phyloP scores from a whole-genome alignment of 1,139 yeast genomes.

The Hemisphaericaspora subhashii region DNA sequence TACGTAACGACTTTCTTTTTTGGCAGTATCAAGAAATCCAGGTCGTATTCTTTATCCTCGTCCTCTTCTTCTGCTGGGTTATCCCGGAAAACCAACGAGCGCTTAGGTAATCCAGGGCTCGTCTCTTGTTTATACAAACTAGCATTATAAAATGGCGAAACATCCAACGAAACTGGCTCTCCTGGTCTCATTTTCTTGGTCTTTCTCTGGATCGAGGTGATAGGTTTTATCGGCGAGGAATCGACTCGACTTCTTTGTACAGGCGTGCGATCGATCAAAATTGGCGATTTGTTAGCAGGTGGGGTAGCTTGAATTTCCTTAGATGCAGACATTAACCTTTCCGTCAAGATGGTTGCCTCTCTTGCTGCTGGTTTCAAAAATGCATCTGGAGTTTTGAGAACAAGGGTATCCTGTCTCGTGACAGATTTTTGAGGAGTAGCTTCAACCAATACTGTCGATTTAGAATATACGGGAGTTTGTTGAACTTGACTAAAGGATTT shows the following conservation, averaged over 20 bases:
- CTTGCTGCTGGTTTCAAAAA: conserved; percentile 3
- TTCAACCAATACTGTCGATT: no score
- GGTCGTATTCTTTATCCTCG: conserved; percentile 16
- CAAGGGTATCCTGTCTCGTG: not conserved
- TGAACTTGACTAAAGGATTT: conserved; percentile 27
- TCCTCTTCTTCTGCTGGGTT: conserved; percentile 1
- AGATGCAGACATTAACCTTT: not conserved
- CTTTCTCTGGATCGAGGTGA: not conserved
- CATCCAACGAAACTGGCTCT: conserved; percentile 30
- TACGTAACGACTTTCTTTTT: conserved; percentile 10
- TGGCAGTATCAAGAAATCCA: conserved; percentile 15
- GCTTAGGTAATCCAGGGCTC: not conserved
- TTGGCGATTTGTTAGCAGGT: no score
- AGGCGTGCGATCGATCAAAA: no score
- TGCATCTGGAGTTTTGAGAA: conserved; percentile 1
- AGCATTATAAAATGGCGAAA: conserved; percentile 34
- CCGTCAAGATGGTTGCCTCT: not conserved
- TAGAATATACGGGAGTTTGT: conserved; percentile 10
- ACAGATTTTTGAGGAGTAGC: conserved; percentile 8
- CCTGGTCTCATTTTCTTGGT: conserved; percentile 30
- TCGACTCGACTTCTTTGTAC: conserved; percentile 7
- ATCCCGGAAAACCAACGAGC: not conserved
- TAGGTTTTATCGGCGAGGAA: conserved; percentile 20
- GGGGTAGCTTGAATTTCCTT: no score
- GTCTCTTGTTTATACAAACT: conserved; percentile 4